Percentiles rank a stretch among this genome's conserved stretches.
Evolutionary conservation across 2,329 filamentous ascomycete genomes (phyloP).

Genomic region (Dactylonectria macrodidyma): DNA sequence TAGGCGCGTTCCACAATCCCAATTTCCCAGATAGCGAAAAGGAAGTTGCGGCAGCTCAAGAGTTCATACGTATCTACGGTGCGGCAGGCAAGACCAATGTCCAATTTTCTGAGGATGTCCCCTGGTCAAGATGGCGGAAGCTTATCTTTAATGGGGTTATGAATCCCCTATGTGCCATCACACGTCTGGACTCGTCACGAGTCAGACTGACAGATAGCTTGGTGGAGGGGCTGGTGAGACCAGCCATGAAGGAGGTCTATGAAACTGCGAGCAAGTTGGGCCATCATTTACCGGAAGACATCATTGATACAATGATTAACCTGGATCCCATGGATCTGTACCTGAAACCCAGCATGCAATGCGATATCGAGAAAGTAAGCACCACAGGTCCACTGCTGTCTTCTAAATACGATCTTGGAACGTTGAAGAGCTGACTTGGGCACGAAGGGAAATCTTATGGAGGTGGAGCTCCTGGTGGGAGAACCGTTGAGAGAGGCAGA

Average conservation of each 20-base stretch:
- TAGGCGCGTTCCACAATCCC: background rate
- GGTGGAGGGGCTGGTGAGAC: too few species aligned
- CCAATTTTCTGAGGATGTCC: background rate
- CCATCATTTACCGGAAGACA: too few species aligned
- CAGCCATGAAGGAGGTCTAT: too few species aligned
- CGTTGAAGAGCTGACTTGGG: too few species aligned
- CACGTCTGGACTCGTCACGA: background rate
- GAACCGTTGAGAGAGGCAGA: slow-evolving; percentile 43
- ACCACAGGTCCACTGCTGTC: too few species aligned
- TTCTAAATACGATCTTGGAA: slow-evolving; percentile 27
- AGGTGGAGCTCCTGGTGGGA: slow-evolving; percentile 45
- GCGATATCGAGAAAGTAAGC: too few species aligned
- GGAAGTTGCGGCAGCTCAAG: background rate
- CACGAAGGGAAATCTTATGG: slow-evolving; percentile 24
- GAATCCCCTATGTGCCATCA: background rate
- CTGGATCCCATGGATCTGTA: too few species aligned
- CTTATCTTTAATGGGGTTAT: background rate
- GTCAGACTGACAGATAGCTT: too few species aligned
- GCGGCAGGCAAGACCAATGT: background rate
- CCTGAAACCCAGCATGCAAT: too few species aligned
- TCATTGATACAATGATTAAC: too few species aligned
- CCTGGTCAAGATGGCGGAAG: background rate
- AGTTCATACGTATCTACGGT: background rate
- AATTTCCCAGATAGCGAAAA: background rate
- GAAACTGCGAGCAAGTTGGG: too few species aligned